Evolutionary conservation across 108 stramenopile genomes (phyloP), one percentile per base, ranked within the genome.

Genomic region (Cyclostephanos invisitatus): DNA sequence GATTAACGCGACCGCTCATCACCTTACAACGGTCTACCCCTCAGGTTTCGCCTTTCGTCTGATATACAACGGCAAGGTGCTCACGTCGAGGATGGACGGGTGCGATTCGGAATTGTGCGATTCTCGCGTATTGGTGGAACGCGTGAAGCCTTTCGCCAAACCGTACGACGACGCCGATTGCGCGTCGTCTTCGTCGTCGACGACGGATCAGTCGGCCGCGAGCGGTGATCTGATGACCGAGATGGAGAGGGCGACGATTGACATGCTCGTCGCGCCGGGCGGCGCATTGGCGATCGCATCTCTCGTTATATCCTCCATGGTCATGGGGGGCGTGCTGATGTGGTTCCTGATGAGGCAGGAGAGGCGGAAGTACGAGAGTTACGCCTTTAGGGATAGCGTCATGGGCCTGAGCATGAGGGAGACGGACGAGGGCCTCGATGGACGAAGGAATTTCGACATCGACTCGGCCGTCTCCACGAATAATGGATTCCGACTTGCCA

Each of bases 71-170:
- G 92, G 92, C 11, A 38, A 83, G 24, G 85, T 90, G 0, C 63
- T 87, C 70, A 93, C 92, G 22, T 67, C 69, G 8, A 44, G 49
- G 27, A 81, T 92, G 56, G 74, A 85, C 37, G 85, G 75, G 10
- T 92, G 91, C 68, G 74, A 73, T 38, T 28, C 54, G 2, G 87
- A 92, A 7, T 64, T 92, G 57, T 92, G 91, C 53, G 91, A 90
- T 81, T 62, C 77, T 1, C 44, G 54, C 8, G 57, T 79, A 11
- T 66, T 91, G 29, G 50, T 79, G 14, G 55, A 74, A 17, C 78
- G 62, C 17, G 75, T 90, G 15, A 53, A 61, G 64, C 72, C 78
- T 40, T 83, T 90, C 64, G 86, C 86, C 1, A 72, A 62, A 36
- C 40, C 40, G 40, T 70, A 51, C 17, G 61, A 74, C 38, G 75